Conservation (phyloP, 805 yeast species). For the Yarrowia keelungensis region DNA sequence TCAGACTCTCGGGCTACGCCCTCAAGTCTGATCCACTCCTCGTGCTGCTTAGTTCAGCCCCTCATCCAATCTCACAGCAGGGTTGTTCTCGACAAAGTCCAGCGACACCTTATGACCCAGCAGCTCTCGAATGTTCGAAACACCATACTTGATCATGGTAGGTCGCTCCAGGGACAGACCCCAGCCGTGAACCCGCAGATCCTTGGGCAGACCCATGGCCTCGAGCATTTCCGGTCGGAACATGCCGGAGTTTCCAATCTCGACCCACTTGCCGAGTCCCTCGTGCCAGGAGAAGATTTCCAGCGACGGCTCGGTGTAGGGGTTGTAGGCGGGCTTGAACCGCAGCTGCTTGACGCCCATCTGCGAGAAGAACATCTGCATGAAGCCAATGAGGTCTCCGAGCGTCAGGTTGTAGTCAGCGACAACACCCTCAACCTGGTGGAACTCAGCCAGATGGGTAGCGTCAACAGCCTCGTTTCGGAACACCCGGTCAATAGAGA, state of each 20-base stretch:
- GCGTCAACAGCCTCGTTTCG: slow-evolving; percentile 99
- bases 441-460: slow-evolving; percentile 98
- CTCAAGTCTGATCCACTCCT: too few species aligned
- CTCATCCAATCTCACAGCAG: slow-evolving; percentile 96
- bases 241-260: slow-evolving; percentile 99
- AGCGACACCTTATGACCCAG: slow-evolving; percentile 96
- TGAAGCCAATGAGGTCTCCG: slow-evolving; percentile 96
- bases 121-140: slow-evolving; percentile 93
- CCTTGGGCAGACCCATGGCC: slow-evolving; percentile 96
- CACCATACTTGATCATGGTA: slow-evolving; percentile 97
- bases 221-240: slow-evolving; percentile 99
- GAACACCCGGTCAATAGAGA: slow-evolving; percentile 97
- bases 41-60: slow-evolving; percentile 49
- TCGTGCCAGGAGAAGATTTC: slow-evolving; percentile 97
- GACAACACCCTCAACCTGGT: slow-evolving; percentile 98
- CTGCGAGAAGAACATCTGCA: slow-evolving; percentile 94
- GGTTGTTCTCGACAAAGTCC: slow-evolving; percentile 92
- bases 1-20: too few species aligned
- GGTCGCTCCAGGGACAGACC: slow-evolving; percentile 98
- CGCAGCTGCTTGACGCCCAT: slow-evolving; percentile 97
- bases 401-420: slow-evolving; percentile 95
- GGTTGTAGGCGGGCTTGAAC: slow-evolving; percentile 98
- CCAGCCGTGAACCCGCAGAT: slow-evolving; percentile 94
- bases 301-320: slow-evolving; percentile 98
- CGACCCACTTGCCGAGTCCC: slow-evolving; percentile 96